Conservation (phyloP, 2,329 filamentous ascomycete species). For the Penicillium sp. region DNA sequence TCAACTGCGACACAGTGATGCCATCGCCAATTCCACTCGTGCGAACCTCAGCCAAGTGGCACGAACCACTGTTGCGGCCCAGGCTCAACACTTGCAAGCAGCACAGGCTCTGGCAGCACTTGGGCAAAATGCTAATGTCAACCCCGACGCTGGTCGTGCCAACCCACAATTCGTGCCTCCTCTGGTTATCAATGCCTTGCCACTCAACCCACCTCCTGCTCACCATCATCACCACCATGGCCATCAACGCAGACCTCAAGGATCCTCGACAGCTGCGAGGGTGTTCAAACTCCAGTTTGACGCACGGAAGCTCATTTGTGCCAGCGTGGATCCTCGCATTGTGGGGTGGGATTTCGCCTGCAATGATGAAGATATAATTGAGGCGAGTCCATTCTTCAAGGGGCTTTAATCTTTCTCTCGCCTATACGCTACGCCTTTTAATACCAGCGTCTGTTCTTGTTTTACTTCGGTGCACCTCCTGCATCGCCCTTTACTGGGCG, state of each 20-base stretch:
- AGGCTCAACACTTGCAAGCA: constrained; percentile 21
- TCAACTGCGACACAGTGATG: constrained; percentile 63
- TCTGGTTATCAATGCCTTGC: neutral
- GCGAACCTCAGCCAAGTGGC: constrained; percentile 19
- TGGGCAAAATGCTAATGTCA: constrained; percentile 1
- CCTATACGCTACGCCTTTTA: neutral
- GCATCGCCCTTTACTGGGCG: neutral
- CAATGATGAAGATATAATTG: constrained; percentile 73
- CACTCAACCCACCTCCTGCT: neutral
- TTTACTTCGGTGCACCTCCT: neutral
- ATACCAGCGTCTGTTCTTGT: neutral
- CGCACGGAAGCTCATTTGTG: constrained; percentile 87
- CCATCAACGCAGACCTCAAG: constrained; percentile 20
- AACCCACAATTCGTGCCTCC: constrained; percentile 3
- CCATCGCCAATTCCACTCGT: constrained; percentile 38
- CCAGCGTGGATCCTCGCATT: constrained; percentile 85
- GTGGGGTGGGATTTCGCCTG: constrained; percentile 98
- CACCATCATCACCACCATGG: constrained; percentile 20
- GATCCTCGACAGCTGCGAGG: constrained; percentile 48
- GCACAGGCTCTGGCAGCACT: constrained; percentile 14
- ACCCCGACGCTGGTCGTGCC: constrained; percentile 2
- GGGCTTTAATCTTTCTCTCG: constrained; percentile 28
- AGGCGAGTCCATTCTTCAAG: constrained; percentile 74
- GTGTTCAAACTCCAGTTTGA: constrained; percentile 99
- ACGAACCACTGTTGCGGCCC: constrained; percentile 19